These are phyloP conservation scores for Tilletia indica DNA, from an alignment of 1,284 basidiomycete genomes.

Conservation along the genomic window DNA sequence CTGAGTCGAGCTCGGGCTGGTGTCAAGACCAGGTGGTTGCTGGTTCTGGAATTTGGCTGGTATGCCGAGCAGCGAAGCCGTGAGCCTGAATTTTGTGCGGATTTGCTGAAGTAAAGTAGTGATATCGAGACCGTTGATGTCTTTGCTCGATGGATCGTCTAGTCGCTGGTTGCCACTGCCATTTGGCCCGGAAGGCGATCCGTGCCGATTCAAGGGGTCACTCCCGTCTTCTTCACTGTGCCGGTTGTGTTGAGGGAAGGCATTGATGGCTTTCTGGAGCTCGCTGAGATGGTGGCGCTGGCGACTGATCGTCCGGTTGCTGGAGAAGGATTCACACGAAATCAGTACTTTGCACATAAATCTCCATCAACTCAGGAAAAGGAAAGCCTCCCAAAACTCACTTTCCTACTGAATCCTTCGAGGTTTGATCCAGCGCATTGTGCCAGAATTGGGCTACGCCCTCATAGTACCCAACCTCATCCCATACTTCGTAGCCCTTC, in stretches of 20 bases:
- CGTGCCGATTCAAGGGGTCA: slow-evolving; percentile 22
- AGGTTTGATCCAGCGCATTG: slow-evolving; percentile 16
- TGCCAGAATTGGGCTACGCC: slow-evolving; percentile 75
- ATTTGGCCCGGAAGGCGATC: slow-evolving; percentile 7
- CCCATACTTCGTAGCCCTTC: slow-evolving; percentile 94
- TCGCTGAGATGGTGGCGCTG: slow-evolving; percentile 65
- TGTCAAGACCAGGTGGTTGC: slow-evolving; percentile 2
- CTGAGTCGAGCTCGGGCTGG: not conserved
- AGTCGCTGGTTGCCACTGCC: not conserved
- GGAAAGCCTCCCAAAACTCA: not conserved
- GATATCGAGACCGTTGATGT: slow-evolving; percentile 64
- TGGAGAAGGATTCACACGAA: slow-evolving; percentile 1
- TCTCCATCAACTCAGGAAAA: not conserved
- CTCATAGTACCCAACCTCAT: slow-evolving; percentile 88
- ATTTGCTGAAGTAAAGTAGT: slow-evolving; percentile 76
- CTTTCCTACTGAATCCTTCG: slow-evolving; percentile 14
- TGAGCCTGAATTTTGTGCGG: slow-evolving; percentile 78
- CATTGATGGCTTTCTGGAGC: slow-evolving; percentile 67
- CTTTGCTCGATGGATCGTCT: slow-evolving; percentile 15
- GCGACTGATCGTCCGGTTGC: slow-evolving; percentile 56
- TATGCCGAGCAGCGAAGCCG: slow-evolving; percentile 79
- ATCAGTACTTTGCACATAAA: too few species aligned
- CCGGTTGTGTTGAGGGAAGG: slow-evolving; percentile 64
- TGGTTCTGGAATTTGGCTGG: slow-evolving; percentile 59
- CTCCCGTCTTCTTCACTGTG: slow-evolving; percentile 50